phyloP scores from a whole-genome alignment of 495 filamentous ascomycete genomes.

The Parmelia sp. region DNA sequence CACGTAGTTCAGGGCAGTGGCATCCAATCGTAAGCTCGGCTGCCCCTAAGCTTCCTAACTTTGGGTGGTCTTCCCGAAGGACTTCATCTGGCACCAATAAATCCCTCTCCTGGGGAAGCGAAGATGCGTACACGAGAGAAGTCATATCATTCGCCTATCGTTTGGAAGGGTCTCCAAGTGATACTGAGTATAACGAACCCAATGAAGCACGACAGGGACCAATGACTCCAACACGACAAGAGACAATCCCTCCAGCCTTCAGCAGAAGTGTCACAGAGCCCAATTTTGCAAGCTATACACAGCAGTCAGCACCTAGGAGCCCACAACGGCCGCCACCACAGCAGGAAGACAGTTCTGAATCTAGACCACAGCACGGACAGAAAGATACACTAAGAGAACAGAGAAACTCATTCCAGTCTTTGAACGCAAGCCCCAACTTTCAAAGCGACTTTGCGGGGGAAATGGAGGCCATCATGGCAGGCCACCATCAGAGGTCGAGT shows the following conservation, averaged over 20 bases:
- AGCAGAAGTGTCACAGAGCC: constrained; percentile 11
- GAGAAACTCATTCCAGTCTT: not conserved
- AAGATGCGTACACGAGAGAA: constrained; percentile 25
- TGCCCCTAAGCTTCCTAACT: constrained; percentile 26
- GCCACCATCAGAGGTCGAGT: constrained; percentile 11
- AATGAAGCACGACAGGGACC: constrained; percentile 5
- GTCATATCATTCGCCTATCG: constrained; percentile 26
- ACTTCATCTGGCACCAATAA: constrained; percentile 19
- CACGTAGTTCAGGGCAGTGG: constrained; percentile 6
- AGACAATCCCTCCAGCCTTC: constrained; percentile 3
- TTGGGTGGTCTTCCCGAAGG: constrained; percentile 24
- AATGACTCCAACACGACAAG: not conserved
- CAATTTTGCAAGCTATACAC: not conserved
- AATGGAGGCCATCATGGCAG: constrained; percentile 9
- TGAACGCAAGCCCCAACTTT: not conserved
- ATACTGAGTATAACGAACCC: not conserved
- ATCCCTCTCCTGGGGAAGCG: constrained; percentile 17
- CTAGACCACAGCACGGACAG: not conserved
- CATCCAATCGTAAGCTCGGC: constrained; percentile 20
- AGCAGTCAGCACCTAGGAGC: constrained; percentile 8
- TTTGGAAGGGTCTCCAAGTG: constrained; percentile 14
- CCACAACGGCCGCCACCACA: constrained; percentile 4
- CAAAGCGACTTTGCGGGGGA: constrained; percentile 4
- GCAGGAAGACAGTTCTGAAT: not conserved
- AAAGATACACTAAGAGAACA: not conserved